These are phyloP conservation scores for Hanseniaspora uvarum DNA, from an alignment of 1,139 yeast genomes.

Conservation along the genomic window DNA sequence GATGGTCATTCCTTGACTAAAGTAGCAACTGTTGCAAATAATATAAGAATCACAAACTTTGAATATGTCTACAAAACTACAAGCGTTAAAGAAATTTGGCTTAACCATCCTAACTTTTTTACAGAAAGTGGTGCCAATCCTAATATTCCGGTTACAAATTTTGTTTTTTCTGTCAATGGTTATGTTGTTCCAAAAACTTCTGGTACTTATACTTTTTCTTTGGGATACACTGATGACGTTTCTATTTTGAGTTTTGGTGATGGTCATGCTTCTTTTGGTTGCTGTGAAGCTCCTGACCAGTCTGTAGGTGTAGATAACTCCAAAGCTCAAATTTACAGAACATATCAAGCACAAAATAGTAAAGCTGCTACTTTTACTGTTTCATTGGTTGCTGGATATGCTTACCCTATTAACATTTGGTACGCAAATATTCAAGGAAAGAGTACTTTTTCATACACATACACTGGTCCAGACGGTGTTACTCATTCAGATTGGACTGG, in stretches of 20 bases:
- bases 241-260: slow-evolving; percentile 20
- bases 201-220: slow-evolving; percentile 11
- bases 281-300: slow-evolving; percentile 13
- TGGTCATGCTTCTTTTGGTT: slow-evolving; percentile 19
- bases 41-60: too few relatives aligned
- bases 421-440: slow-evolving; percentile 19
- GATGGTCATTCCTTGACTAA: background rate
- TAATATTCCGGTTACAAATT: background rate
- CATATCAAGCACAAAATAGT: background rate
- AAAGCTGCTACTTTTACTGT: background rate
- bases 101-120: background rate
- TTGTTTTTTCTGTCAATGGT: background rate
- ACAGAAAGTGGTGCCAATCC: background rate
- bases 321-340: background rate
- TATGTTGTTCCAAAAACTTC: background rate
- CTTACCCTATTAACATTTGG: slow-evolving; percentile 22
- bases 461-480: slow-evolving; percentile 20
- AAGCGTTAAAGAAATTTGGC: background rate
- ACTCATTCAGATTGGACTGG: slow-evolving; percentile 16
- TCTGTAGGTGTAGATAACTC: background rate
- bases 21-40: background rate
- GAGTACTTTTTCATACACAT: slow-evolving; percentile 19
- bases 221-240: slow-evolving; percentile 20
- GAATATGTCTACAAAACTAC: too few relatives aligned
- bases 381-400: slow-evolving; percentile 7